Base-by-base conservation (phyloP, 768 basidiomycete genomes). In the Calocera viscosa region DNA sequence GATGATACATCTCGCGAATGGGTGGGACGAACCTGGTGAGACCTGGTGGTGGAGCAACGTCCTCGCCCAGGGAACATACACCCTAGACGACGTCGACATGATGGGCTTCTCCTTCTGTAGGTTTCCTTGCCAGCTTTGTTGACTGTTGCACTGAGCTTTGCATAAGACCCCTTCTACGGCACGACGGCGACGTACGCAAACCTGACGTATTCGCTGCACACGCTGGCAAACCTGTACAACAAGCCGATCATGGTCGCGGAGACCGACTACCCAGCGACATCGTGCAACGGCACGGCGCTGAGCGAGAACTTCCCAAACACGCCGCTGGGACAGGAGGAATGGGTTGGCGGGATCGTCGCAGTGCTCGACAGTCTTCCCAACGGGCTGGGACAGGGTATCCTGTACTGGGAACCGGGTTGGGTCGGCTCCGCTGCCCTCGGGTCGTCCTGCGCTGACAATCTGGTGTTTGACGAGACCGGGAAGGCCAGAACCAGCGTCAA, bases 331-430 rank as follows among this genome's bases (percentile, higher is more conserved):
- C 86, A 87, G 72, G 74, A 77, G 22, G 77, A 76, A 0, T 86
- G 84, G 83, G 78, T 83, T 3, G 73, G 77, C 10, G 81, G 79
- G 47, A 84, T 86, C 68, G 78, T 76, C 65, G 78, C 75, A 49
- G 80, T 82, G 1, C 71, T 87, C 28, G 72, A 75, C 22, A 76
- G 73, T 2, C 69, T 86, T 17, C 75, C 77, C 1, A 68, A 70
- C 1, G 74, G 76, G 10, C 66, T 65, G 32, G 76, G 74, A 2
- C 76, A 82, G n/a, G 81, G 82, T 11, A 38, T 67, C 33, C 39
- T 82, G n/a, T 86, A 86, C 71, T 87, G 85, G 85, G 84, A 87
- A 70, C 85, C 85, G 24, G 84, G 78, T 53, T 87, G 85, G 85
- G 77, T 86, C 63, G 84, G 83, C 1, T 84, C 79, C 68, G 84